phyloP scores from a whole-genome alignment of 352 stramenopile species.

The Elongisporangium senticosum region DNA sequence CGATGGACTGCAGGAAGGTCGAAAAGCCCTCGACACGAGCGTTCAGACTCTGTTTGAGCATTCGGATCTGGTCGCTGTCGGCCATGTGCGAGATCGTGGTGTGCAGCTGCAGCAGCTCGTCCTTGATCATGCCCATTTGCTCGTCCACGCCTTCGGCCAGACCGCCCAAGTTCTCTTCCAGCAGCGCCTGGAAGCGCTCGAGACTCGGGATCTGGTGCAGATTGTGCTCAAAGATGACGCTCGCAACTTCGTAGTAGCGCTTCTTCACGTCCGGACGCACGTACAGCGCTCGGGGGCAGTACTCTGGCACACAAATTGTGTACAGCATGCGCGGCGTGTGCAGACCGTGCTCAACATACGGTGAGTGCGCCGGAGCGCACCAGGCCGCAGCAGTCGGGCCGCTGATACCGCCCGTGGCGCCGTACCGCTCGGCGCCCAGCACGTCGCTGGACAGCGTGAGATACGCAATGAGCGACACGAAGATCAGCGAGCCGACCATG shows the following conservation, averaged over 20 bases:
- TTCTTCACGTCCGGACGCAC: constrained; percentile 17
- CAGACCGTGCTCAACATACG: constrained; percentile 34
- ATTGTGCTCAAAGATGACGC: constrained; percentile 78
- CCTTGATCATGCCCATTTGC: constrained; percentile 62
- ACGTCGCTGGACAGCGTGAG: constrained; percentile 51
- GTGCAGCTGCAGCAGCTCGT: constrained; percentile 54
- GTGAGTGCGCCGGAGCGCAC: constrained; percentile 19
- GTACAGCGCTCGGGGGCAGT: constrained; percentile 25
- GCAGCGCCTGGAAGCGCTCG: constrained; percentile 67
- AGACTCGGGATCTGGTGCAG: constrained; percentile 80
- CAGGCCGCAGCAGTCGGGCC: constrained; percentile 15
- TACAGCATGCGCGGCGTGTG: constrained; percentile 53
- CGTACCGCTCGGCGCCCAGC: constrained; percentile 12
- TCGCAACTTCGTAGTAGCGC: constrained; percentile 73
- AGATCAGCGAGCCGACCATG: constrained; percentile 83
- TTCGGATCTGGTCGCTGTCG: constrained; percentile 46
- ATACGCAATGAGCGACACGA: constrained; percentile 73
- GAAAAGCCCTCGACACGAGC: constrained; percentile 65
- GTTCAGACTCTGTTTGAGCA: constrained; percentile 50
- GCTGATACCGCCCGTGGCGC: not conserved
- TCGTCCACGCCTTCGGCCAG: constrained; percentile 56
- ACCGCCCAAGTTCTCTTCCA: constrained; percentile 68
- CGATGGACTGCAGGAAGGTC: constrained; percentile 58
- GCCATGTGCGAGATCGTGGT: constrained; percentile 41
- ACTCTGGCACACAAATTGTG: constrained; percentile 27